phyloP scores from a whole-genome alignment of 2,329 filamentous ascomycete genomes.

The Nemania abortiva region DNA sequence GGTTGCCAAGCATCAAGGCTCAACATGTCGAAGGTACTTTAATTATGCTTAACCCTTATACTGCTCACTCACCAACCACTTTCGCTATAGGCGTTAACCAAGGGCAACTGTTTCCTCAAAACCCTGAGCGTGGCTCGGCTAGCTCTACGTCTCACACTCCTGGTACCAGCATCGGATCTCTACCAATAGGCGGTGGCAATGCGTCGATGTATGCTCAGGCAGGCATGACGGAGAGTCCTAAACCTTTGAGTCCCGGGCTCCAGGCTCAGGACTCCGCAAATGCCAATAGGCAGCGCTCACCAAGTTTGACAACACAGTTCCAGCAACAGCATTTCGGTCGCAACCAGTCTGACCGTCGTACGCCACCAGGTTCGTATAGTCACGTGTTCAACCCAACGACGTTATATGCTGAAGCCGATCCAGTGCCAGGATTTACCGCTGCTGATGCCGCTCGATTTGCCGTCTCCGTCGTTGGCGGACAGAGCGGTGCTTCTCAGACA shows the following conservation, averaged over 20 bases:
- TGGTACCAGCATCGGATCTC: conserved; percentile 63
- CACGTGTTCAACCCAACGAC: conserved; percentile 37
- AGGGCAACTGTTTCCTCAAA: conserved; percentile 72
- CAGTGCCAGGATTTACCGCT: conserved; percentile 49
- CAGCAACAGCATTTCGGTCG: conserved; percentile 74
- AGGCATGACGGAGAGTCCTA: conserved; percentile 87
- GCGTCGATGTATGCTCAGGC: conserved; percentile 75
- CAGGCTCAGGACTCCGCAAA: conserved; percentile 64
- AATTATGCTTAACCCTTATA: conserved; percentile 62
- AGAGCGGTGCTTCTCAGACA: conserved; percentile 43
- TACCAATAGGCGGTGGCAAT: conserved; percentile 60
- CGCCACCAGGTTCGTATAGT: conserved; percentile 64
- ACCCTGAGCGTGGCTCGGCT: conserved; percentile 66
- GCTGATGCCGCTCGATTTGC: conserved; percentile 51
- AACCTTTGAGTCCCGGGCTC: conserved; percentile 77
- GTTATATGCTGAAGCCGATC: conserved; percentile 46
- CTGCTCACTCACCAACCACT: conserved; percentile 80
- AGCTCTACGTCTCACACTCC: conserved; percentile 68
- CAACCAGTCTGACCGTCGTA: conserved; percentile 66
- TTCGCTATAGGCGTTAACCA: conserved; percentile 68
- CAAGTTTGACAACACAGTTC: conserved; percentile 73
- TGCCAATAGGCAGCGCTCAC: conserved; percentile 70
- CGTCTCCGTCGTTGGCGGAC: conserved; percentile 42
- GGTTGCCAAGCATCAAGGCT: conserved; percentile 80
- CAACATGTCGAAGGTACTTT: conserved; percentile 71